Evolutionary conservation across 192 early-diverging fungal genomes (phyloP), one percentile per base, ranked within the genome.

Genomic region (Entomortierella chlamydospora): DNA sequence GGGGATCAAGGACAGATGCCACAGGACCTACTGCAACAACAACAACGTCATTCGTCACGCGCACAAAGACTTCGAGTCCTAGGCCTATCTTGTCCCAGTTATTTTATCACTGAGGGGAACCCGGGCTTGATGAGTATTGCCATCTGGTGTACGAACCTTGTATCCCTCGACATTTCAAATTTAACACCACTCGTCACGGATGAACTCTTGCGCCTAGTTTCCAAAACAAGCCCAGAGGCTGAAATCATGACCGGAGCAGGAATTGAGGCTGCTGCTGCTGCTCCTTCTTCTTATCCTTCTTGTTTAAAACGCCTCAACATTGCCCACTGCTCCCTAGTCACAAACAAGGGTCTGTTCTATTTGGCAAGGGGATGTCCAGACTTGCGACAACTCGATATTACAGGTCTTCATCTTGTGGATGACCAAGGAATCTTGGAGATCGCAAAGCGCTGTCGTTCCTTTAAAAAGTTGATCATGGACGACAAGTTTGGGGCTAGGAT

Each of bases 361-460:
- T 13, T 70, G 18, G 51, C 68, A 18, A 2, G 17, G 22, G 6
- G 8, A n/a, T 70, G 68, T 45, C 50, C 51, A 0, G 28, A 61
- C 5, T 42, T 79, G 1, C 30, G 31, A 9, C 51, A 50, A 15
- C 57, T 79, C 3, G 76, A 79, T 61, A 65, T 79, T 51, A 54
- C 67, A 2, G 76, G 26, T 9, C 20, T 69, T 10, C 20, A 39
- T 8, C 28, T 37, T 3, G 63, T 79, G 0, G 61, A 61, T 1
- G 67, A 79, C n/a, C 34, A 33, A 30, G 50, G 57, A 0, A 42
- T 79, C 18, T 23, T 53, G 20, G 62, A 64, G 18, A 65, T 79
- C 7, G 62, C 61, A 5, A 22, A 41, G 6, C 0, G 37, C 0
- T 79, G 76, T 37, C 45, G 2, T 8, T 6, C 8, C 20, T 70